A percentile compares a stretch with the other conserved stretches of the same genome.
phyloP scores from a whole-genome alignment of 2,329 filamentous ascomycete genomes.

The Cryphonectria nitschkei region DNA sequence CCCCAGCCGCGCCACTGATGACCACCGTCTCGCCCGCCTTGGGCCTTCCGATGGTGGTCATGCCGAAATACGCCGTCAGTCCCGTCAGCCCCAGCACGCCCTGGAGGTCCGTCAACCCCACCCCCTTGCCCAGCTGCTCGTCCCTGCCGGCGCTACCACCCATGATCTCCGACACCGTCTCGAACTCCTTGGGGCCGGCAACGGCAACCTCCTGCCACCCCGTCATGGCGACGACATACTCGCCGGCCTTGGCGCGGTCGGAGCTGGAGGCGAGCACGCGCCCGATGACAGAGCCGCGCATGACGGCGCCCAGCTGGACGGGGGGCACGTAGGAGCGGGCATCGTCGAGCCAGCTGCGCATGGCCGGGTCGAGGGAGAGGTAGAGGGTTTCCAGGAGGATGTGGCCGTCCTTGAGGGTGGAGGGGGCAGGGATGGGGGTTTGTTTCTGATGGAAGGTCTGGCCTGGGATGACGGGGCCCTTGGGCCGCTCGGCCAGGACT shows the following conservation, averaged over 20 bases:
- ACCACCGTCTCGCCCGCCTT: conserved; percentile 68
- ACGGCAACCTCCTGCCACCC: conserved; percentile 65
- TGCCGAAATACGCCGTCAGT: conserved; percentile 69
- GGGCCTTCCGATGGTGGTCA: conserved; percentile 64
- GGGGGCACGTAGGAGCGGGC: conserved; percentile 58
- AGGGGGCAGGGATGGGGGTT: conserved; percentile 52
- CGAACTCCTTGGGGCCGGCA: conserved; percentile 47
- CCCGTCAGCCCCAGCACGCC: conserved; percentile 63
- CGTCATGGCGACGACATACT: conserved; percentile 51
- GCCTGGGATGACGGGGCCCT: conserved; percentile 62
- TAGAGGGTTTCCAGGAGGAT: conserved; percentile 56
- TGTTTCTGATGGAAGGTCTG: conserved; percentile 64
- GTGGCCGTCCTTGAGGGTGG: conserved; percentile 53
- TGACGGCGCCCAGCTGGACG: conserved; percentile 61
- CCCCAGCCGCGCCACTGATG: conserved; percentile 68
- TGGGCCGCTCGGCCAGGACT: conserved; percentile 67
- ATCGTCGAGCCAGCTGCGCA: conserved; percentile 64
- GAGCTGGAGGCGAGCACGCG: conserved; percentile 55
- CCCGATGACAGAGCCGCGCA: conserved; percentile 60
- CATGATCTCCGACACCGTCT: conserved; percentile 30
- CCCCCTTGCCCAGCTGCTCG: conserved; percentile 32
- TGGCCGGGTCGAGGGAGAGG: conserved; percentile 65
- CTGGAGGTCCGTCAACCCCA: conserved; percentile 53
- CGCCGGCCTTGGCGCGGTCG: conserved; percentile 50
- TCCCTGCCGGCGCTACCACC: neutral